phyloP scores from a whole-genome alignment of 164 flowering plant genomes.

The Stephania japonica region DNA sequence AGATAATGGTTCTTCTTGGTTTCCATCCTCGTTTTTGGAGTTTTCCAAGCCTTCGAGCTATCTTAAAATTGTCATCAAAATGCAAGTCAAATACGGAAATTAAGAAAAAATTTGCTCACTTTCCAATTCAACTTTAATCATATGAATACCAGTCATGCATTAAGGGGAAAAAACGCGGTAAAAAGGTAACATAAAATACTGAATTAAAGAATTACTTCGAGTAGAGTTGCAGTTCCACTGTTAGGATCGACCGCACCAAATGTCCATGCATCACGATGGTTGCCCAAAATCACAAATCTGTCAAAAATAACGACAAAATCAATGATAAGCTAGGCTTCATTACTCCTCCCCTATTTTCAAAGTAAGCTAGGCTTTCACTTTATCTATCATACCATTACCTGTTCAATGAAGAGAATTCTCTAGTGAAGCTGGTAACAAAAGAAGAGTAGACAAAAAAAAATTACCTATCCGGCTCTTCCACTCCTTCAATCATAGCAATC shows the following conservation, averaged over 20 bases:
- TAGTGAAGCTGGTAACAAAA: neutral
- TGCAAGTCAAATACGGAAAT: too few species aligned
- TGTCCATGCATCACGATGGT: conserved; percentile 86
- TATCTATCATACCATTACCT: too few species aligned
- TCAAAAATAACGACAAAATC: too few species aligned
- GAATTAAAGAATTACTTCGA: conserved; percentile 62
- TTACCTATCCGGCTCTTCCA: conserved; percentile 79
- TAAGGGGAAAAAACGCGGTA: neutral
- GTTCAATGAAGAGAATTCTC: too few species aligned
- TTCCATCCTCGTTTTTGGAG: conserved; percentile 61
- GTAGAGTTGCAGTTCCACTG: too few species aligned
- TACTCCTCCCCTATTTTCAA: too few species aligned
- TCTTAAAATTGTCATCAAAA: too few species aligned
- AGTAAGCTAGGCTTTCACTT: too few species aligned
- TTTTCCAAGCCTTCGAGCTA: conserved; percentile 53
- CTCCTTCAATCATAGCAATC: conserved; percentile 61
- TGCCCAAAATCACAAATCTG: conserved; percentile 69
- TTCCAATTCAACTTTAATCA: neutral
- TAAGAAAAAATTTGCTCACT: too few species aligned
- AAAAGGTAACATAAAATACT: neutral
- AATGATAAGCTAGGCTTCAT: too few species aligned
- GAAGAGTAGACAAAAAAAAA: neutral
- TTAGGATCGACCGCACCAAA: too few species aligned
- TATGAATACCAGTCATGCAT: neutral
- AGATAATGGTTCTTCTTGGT: conserved; percentile 59